These are phyloP conservation scores for Panus rudis DNA, from an alignment of 768 basidiomycete genomes.

Conservation along the genomic window DNA sequence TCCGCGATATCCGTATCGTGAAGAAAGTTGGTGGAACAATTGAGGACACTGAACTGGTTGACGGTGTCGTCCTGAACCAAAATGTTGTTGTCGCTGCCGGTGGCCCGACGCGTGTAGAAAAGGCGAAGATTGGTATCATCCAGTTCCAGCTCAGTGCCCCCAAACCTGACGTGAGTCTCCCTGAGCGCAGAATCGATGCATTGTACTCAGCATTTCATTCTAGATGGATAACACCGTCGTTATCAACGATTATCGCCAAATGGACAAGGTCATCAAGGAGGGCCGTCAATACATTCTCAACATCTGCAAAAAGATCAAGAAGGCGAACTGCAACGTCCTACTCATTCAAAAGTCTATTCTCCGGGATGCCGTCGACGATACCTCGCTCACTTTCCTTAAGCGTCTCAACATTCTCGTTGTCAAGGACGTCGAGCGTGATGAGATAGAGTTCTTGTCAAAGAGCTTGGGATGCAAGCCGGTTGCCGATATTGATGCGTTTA, in stretches of 20 bases:
- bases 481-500: constrained; percentile 95
- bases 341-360: constrained; percentile 99
- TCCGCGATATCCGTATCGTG: constrained; percentile 91
- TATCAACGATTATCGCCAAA: constrained; percentile 98
- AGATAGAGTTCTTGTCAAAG: constrained; percentile 95
- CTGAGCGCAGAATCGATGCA: not conserved
- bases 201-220: constrained; percentile 7
- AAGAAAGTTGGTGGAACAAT: constrained; percentile 99
- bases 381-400: constrained; percentile 95
- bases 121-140: constrained; percentile 96
- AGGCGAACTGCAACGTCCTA: constrained; percentile 98
- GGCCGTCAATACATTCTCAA: constrained; percentile 96
- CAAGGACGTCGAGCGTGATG: constrained; percentile 97
- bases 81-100: constrained; percentile 86
- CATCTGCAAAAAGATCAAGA: constrained; percentile 99
- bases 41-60: constrained; percentile 95
- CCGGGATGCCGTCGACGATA: constrained; percentile 97
- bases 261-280: constrained; percentile 99
- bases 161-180: constrained; percentile 81
- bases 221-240: constrained; percentile 99
- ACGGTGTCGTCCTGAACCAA: constrained; percentile 97
- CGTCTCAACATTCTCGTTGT: constrained; percentile 93
- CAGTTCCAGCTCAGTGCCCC: constrained; percentile 98
- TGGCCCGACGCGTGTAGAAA: constrained; percentile 92
- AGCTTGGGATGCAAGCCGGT: constrained; percentile 93